Evolutionary conservation across 495 filamentous ascomycete species (phyloP).

Genomic region (Amniculicola lignicola): DNA sequence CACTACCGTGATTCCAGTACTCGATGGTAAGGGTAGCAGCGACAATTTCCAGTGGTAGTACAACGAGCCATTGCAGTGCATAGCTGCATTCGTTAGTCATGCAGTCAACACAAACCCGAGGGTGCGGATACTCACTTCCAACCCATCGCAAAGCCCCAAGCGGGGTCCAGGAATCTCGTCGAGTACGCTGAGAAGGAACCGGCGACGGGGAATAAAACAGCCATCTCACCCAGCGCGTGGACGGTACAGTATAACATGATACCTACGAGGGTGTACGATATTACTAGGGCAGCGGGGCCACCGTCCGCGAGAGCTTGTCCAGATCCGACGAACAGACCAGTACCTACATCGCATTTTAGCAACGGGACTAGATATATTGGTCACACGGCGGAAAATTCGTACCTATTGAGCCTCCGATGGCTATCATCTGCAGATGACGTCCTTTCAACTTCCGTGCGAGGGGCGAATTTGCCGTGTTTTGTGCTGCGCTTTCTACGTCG

Average conservation of each 20-base stretch:
- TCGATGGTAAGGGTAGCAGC: slow-evolving; percentile 84
- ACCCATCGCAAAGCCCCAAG: slow-evolving; percentile 97
- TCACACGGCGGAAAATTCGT: slow-evolving; percentile 32
- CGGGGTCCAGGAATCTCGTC: slow-evolving; percentile 86
- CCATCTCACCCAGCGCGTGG: slow-evolving; percentile 88
- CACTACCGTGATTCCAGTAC: slow-evolving; percentile 65
- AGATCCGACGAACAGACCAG: slow-evolving; percentile 87
- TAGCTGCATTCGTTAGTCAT: slow-evolving; percentile 54
- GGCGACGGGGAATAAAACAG: slow-evolving; percentile 84
- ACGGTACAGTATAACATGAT: slow-evolving; percentile 89
- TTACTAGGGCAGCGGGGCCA: slow-evolving; percentile 79
- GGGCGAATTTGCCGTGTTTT: slow-evolving; percentile 71
- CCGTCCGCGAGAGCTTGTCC: slow-evolving; percentile 73
- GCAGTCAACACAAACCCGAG: slow-evolving; percentile 2
- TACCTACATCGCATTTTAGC: slow-evolving; percentile 52
- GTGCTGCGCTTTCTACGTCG: slow-evolving; percentile 70
- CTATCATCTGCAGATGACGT: slow-evolving; percentile 94
- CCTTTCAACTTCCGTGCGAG: slow-evolving; percentile 75
- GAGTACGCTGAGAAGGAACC: slow-evolving; percentile 93
- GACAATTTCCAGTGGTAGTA: slow-evolving; percentile 86
- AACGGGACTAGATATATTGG: not conserved
- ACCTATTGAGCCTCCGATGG: slow-evolving; percentile 93
- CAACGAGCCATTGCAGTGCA: slow-evolving; percentile 87
- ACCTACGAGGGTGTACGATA: slow-evolving; percentile 80
- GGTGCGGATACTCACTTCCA: slow-evolving; percentile 65